phyloP scores from a whole-genome alignment of 2,329 filamentous ascomycete genomes.

The Fusarium gaditjirri region DNA sequence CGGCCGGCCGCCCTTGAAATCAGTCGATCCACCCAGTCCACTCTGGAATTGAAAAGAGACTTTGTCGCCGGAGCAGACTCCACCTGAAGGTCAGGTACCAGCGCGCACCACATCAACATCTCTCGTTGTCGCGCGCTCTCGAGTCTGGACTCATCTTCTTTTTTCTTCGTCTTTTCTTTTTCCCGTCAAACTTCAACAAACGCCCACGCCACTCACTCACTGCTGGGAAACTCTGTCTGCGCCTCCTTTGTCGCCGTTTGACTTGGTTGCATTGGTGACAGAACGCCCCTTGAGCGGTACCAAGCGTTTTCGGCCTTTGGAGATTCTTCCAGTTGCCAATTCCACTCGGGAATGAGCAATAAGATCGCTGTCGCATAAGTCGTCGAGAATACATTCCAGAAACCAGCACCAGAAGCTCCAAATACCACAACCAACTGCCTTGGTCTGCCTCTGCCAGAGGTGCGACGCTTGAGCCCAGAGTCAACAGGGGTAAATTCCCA shows the following conservation, averaged over 20 bases:
- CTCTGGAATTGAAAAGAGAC: slow-evolving; percentile 25
- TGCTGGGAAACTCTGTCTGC: slow-evolving; percentile 11
- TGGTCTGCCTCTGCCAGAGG: slow-evolving; percentile 2
- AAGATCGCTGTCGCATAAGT: slow-evolving; percentile 37
- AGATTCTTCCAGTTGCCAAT: slow-evolving; percentile 17
- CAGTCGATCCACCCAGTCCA: slow-evolving; percentile 38
- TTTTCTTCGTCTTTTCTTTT: slow-evolving; percentile 10
- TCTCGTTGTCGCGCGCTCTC: neutral
- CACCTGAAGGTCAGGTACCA: slow-evolving; percentile 25
- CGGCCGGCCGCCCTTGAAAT: slow-evolving; percentile 35
- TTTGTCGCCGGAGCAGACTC: slow-evolving; percentile 31
- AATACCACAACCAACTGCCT: slow-evolving; percentile 25
- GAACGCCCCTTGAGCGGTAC: slow-evolving; percentile 15
- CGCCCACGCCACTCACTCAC: slow-evolving; percentile 14
- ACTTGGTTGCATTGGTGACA: slow-evolving; percentile 33
- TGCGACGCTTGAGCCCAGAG: slow-evolving; percentile 28
- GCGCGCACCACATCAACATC: neutral
- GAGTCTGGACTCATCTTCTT: slow-evolving; percentile 15
- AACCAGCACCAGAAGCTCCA: slow-evolving; percentile 11
- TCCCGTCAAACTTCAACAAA: slow-evolving; percentile 1
- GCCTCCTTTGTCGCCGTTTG: slow-evolving; percentile 24
- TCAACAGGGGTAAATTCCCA: slow-evolving; percentile 32
- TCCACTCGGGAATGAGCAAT: slow-evolving; percentile 43
- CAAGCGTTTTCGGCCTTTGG: slow-evolving; percentile 26
- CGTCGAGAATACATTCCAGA: slow-evolving; percentile 40